Evolutionary conservation across 495 filamentous ascomycete species (phyloP), one percentile per base, ranked within the genome.

Genomic region (Penicillium steckii): DNA sequence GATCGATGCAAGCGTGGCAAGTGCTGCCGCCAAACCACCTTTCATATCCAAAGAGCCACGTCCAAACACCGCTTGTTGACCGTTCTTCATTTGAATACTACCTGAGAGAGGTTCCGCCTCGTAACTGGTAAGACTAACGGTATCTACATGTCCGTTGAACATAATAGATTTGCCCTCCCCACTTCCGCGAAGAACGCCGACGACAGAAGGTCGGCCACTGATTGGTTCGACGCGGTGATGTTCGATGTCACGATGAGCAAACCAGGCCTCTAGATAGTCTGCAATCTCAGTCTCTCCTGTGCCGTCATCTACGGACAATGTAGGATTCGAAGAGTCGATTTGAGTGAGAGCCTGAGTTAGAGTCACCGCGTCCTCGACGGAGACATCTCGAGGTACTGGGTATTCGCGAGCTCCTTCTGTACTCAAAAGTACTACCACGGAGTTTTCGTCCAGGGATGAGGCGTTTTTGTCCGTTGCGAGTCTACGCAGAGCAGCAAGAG

Each of bases 401-500:
- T 76, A 76, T n/a, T 62, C 33, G 4, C 76, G 74, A 17, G 64
- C 52, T 3, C 76, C 78, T 60, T 81, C 78, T 0, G 78, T 81
- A 53, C 70, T 72, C 10, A 81, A 59, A 19, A 80, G 58, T 25
- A 89, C 75, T 0, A 88, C 75, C 9, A 83, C 74, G 1, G 80
- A 74, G 9, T 79, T 62, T 8, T 61, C 37, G 17, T 60, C 59
- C 1, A 85, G 57, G 3, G 70, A 52, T 4, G 75, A 46, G 2
- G 23, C 26, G 0, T 41, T 35, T 35, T 68, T 67, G 3, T 67
- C 61, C 4, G 54, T 46, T 42, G 61, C 64, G 15, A 82, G 37
- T 19, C 68, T 73, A 17, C 67, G 68, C 44, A 90, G 59, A 8
- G 82, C 85, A 43, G 80, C 83, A 26, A 88, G 51, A 0, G 81